Conservation (phyloP, 2,329 filamentous ascomycete genomes). For the Trichoderma sp. region DNA sequence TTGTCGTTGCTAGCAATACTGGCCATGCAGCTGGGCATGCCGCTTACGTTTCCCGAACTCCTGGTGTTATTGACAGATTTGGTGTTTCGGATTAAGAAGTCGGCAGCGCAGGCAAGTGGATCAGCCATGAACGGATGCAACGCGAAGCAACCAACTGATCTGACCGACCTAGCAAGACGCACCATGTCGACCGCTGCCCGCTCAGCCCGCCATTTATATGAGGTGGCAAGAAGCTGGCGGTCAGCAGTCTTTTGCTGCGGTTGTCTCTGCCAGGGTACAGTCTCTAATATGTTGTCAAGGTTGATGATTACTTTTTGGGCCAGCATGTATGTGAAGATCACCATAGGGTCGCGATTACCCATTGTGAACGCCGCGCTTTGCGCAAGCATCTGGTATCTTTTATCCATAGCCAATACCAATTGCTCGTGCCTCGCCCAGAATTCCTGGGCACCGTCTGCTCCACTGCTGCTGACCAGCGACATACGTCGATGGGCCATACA, state of each 20-base stretch:
- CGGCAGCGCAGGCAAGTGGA: neutral
- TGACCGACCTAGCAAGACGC: neutral
- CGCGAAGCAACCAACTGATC: neutral
- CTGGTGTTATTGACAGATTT: neutral
- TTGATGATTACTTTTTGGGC: neutral
- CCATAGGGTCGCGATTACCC: neutral
- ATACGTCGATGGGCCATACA: neutral
- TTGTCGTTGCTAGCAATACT: neutral
- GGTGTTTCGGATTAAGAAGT: neutral
- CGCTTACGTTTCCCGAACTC: neutral
- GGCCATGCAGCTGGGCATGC: neutral
- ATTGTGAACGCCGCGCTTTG: neutral
- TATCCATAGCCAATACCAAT: neutral
- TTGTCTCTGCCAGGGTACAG: neutral
- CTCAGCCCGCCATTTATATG: neutral
- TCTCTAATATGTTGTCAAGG: neutral
- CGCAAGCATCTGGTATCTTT: neutral
- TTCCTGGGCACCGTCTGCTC: neutral
- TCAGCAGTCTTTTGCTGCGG: neutral
- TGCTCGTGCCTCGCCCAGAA: neutral
- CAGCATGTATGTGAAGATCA: neutral
- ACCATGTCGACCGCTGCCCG: neutral
- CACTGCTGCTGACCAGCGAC: neutral
- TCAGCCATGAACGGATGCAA: neutral
- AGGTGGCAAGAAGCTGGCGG: neutral